A percentile compares a stretch with the other conserved stretches of the same genome.
phyloP scores from a whole-genome alignment of 2,329 filamentous ascomycete species.

The Pyrenochaeta sp. region DNA sequence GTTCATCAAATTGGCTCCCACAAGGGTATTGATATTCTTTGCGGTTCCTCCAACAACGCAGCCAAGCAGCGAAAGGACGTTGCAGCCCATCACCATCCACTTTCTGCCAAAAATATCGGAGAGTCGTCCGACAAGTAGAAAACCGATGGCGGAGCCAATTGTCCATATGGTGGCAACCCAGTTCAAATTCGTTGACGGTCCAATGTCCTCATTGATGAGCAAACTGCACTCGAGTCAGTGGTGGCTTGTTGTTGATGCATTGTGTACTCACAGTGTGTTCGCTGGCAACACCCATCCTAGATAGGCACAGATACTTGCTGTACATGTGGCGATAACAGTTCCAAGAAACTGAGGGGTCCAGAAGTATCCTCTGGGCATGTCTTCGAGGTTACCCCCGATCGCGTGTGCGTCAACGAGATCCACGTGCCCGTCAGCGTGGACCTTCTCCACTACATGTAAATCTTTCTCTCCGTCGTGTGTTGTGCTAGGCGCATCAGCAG shows the following conservation, averaged over 20 bases:
- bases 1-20: constrained; percentile 38
- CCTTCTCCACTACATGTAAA: constrained; percentile 24
- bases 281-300: constrained; percentile 39
- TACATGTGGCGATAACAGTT: constrained; percentile 45
- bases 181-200: constrained; percentile 32
- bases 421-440: constrained; percentile 52
- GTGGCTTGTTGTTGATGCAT: too few species aligned
- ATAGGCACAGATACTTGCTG: constrained; percentile 35
- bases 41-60: constrained; percentile 40
- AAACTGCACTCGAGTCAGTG: too few species aligned
- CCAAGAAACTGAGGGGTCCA: constrained; percentile 51
- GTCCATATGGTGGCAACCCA: constrained; percentile 41
- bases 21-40: constrained; percentile 37
- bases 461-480: constrained; percentile 23
- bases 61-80: constrained; percentile 26
- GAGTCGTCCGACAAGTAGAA: constrained; percentile 32
- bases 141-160: constrained; percentile 27
- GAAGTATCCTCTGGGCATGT: constrained; percentile 54
- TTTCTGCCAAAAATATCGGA: constrained; percentile 35
- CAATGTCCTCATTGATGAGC: constrained; percentile 36
- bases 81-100: constrained; percentile 32
- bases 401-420: constrained; percentile 54
- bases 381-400: constrained; percentile 51
- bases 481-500: neutral
- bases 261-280: constrained; percentile 40